phyloP scores from a whole-genome alignment of 768 basidiomycete genomes.

The Tephrocybe sp. region DNA sequence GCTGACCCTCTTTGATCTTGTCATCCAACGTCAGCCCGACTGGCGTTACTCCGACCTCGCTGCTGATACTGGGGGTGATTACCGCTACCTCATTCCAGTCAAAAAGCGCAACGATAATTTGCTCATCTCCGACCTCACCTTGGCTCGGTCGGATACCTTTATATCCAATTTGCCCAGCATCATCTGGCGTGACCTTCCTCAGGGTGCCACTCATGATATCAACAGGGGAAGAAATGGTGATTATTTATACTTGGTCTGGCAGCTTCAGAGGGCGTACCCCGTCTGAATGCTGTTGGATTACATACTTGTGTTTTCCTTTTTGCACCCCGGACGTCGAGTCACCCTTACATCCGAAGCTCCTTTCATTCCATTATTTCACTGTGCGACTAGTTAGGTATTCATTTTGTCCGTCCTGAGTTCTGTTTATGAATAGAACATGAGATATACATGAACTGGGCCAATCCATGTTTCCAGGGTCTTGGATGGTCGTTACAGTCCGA shows the following conservation, averaged over 20 bases:
- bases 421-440: too few species aligned
- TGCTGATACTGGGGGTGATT: neutral
- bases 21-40: neutral
- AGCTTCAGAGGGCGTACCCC: conserved; percentile 3
- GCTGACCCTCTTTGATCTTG: conserved; percentile 4
- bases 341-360: too few species aligned
- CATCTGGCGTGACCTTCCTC: neutral
- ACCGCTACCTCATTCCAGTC: conserved; percentile 7
- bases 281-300: too few species aligned
- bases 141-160: neutral
- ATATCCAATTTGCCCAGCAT: neutral
- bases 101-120: neutral
- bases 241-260: neutral
- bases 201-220: neutral
- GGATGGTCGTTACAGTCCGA: too few species aligned
- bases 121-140: neutral
- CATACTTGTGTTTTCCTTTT: too few species aligned
- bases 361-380: too few species aligned
- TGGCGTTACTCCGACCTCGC: conserved; percentile 1
- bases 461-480: too few species aligned
- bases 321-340: too few species aligned
- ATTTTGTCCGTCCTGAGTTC: too few species aligned
- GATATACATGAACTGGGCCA: too few species aligned
- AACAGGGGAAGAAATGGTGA: neutral
- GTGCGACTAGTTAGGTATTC: too few species aligned